Evolutionary conservation across 805 yeast genomes (phyloP), one percentile per base, ranked within the genome.

Genomic region (Cyberlindnera xylosilytica): DNA sequence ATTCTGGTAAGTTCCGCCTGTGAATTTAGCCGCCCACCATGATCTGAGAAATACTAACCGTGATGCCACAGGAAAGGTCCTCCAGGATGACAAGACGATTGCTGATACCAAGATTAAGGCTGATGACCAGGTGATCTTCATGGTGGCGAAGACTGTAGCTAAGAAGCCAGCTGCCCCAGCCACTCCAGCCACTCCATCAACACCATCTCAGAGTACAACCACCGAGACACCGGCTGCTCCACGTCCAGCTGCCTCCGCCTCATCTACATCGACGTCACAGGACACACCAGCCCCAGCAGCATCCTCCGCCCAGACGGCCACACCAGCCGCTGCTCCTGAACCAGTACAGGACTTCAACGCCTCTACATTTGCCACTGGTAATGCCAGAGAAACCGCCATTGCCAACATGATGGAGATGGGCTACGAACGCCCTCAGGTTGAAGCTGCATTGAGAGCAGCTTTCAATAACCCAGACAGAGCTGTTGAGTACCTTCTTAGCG

Each of bases 381-480:
- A 75, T 30, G 82, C 82, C 46, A 77, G 96, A 53, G 88, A 86
- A 55, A 77, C 81, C 23, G 87, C 95, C 26, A 77, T 91, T 44
- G 74, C 72, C 45, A 83, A 83, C 60, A 89, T 93, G 63, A 78
- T 89, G 81, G 97, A 87, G 53, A 89, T 93, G 97, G 99, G 99
- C 8, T 93, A 89, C 60, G 87, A 84, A 39, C 80, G 95, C 54
- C 75, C 79, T 15, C 87, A 87, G 60, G 97, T 88, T 20, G 95
- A 87, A 65, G 77, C 80, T 35, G 99, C 99, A 0, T 69, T 93
- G 61, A 80, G 95, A 54, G 96, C 96, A 13, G 98, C 99, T 1
- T 93, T 81, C 69, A 91, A 91, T 68, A 90, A 93, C 65, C 98
- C 99, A 17, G 98, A 91, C 62, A 81, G 99, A 57, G 99, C 99